phyloP scores from a whole-genome alignment of 2,329 filamentous ascomycete genomes.

The Penicillium sp. region DNA sequence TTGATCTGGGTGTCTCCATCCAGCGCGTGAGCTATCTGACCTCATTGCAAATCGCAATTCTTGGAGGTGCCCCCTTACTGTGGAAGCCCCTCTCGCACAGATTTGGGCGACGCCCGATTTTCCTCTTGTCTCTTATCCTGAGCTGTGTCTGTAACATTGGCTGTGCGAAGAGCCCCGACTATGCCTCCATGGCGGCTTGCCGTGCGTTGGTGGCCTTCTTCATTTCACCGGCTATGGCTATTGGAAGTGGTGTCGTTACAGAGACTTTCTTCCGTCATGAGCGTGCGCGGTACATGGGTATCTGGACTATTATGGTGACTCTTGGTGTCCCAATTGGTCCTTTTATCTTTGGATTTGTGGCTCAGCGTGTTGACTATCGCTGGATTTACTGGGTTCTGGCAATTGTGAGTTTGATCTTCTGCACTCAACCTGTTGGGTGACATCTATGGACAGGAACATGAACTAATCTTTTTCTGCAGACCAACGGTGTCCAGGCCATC shows the following conservation, averaged over 20 bases:
- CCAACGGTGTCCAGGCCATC: conserved; percentile 59
- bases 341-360: conserved; percentile 50
- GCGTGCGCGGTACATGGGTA: conserved; percentile 57
- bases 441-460: too few species aligned
- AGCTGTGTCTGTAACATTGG: conserved; percentile 57
- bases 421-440: background rate
- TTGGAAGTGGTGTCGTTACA: conserved; percentile 60
- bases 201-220: conserved; percentile 58
- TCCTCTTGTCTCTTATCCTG: conserved; percentile 55
- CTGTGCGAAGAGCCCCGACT: conserved; percentile 55
- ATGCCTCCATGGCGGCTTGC: conserved; percentile 55
- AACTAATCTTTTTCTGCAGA: conserved; percentile 36
- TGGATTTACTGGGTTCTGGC: conserved; percentile 65
- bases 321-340: conserved; percentile 50
- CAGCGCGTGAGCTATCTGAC: conserved; percentile 59
- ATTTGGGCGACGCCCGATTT: conserved; percentile 60
- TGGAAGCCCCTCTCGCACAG: conserved; percentile 60
- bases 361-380: conserved; percentile 56
- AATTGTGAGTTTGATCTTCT: conserved; percentile 47
- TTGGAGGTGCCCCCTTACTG: conserved; percentile 58
- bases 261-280: conserved; percentile 61
- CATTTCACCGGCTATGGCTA: conserved; percentile 56
- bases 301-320: conserved; percentile 59
- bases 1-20: conserved; percentile 54
- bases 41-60: conserved; percentile 58